These are phyloP conservation scores for Penicillium odoratum DNA, from an alignment of 495 filamentous ascomycete genomes.

Conservation along the genomic window DNA sequence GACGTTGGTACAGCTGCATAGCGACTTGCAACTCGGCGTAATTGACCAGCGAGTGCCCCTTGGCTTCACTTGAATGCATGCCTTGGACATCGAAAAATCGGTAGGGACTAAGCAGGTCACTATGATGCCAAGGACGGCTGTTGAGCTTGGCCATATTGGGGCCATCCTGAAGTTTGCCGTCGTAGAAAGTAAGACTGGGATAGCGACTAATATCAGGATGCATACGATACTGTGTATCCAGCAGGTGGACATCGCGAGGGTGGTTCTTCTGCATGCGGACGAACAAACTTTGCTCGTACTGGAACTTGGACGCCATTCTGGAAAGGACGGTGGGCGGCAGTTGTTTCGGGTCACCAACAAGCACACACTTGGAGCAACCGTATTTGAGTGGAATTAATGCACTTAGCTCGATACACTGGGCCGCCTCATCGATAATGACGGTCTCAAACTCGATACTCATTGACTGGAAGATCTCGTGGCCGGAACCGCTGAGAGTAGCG, in stretches of 20 bases:
- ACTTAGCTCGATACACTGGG: slow-evolving; percentile 95
- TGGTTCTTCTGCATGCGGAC: slow-evolving; percentile 96
- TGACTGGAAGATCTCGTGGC: slow-evolving; percentile 96
- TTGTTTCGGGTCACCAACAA: slow-evolving; percentile 97
- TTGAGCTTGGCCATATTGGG: slow-evolving; percentile 75
- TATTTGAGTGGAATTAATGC: slow-evolving; percentile 97
- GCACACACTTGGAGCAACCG: slow-evolving; percentile 92
- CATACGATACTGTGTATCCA: slow-evolving; percentile 98
- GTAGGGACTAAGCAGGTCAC: slow-evolving; percentile 79
- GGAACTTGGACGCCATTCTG: slow-evolving; percentile 84
- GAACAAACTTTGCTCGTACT: slow-evolving; percentile 97
- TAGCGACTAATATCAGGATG: slow-evolving; percentile 92
- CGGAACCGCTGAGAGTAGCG: slow-evolving; percentile 90
- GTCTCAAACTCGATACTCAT: slow-evolving; percentile 97
- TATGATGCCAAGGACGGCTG: slow-evolving; percentile 79
- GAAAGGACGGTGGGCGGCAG: slow-evolving; percentile 94
- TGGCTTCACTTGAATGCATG: slow-evolving; percentile 71
- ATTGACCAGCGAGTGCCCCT: slow-evolving; percentile 88
- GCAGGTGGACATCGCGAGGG: slow-evolving; percentile 83
- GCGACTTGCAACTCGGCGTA: slow-evolving; percentile 81
- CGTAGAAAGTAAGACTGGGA: slow-evolving; percentile 89
- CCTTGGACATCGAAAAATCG: slow-evolving; percentile 98
- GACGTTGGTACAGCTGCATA: slow-evolving; percentile 75
- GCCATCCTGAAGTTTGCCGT: slow-evolving; percentile 81
- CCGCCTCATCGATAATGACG: slow-evolving; percentile 96